Evolutionary conservation across 441 rosid genomes (phyloP).

Genomic region (Croton laevigatus): DNA sequence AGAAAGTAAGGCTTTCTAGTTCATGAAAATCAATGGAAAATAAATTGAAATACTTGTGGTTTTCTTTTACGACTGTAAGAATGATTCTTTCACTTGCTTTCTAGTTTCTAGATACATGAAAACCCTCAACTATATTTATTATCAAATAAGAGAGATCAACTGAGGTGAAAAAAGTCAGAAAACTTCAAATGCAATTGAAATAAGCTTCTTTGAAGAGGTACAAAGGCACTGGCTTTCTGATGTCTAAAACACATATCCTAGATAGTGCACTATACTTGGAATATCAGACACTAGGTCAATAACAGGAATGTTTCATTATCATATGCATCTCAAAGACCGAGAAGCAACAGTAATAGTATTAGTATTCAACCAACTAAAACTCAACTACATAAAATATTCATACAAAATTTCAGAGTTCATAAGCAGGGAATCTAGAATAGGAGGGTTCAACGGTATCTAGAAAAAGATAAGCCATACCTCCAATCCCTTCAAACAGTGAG

Average conservation of each 20-base stretch:
- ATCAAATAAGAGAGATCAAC: background rate
- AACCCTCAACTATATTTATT: background rate
- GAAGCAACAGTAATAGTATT: background rate
- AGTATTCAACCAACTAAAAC: background rate
- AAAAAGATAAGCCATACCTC: slow-evolving; percentile 74
- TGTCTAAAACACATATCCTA: background rate
- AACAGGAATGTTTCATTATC: background rate
- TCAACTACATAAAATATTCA: background rate
- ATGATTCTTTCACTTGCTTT: background rate
- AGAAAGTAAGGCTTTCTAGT: background rate
- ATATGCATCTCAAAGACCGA: slow-evolving; percentile 7
- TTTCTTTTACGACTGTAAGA: background rate
- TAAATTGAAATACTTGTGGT: no score
- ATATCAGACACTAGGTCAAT: background rate
- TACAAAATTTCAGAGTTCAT: slow-evolving; percentile 23
- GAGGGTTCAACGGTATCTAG: slow-evolving; percentile 64
- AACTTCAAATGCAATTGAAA: background rate
- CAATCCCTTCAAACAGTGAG: slow-evolving; percentile 72
- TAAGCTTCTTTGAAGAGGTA: background rate
- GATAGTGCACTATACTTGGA: background rate
- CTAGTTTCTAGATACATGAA: no score
- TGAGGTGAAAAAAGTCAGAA: background rate
- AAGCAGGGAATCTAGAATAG: slow-evolving; percentile 54
- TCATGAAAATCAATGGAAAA: background rate
- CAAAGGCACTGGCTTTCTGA: background rate